phyloP scores from a whole-genome alignment of 202 grass and related monocot species.

The Musa balbisiana region DNA sequence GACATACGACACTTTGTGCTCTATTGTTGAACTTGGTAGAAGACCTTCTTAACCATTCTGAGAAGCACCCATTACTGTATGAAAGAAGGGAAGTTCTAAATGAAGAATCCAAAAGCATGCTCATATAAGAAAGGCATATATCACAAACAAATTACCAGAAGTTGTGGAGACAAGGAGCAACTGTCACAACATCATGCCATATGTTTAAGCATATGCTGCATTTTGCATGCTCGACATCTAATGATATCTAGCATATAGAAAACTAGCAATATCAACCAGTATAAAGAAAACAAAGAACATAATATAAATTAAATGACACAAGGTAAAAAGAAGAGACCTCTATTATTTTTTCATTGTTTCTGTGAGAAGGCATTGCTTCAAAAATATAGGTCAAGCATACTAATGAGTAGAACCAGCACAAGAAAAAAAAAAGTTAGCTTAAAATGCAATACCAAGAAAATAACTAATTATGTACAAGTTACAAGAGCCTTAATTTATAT shows the following conservation, averaged over 20 bases:
- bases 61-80: constrained; percentile 95
- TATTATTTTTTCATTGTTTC: constrained; percentile 41
- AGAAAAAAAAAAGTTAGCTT: background rate
- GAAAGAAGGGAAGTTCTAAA: constrained; percentile 6
- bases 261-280: background rate
- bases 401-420: constrained; percentile 33
- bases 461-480: background rate
- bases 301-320: background rate
- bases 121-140: constrained; percentile 14
- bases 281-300: background rate
- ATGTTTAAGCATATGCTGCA: constrained; percentile 97
- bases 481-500: too few species aligned
- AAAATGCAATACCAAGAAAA: background rate
- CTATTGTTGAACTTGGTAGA: constrained; percentile 46
- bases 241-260: constrained; percentile 43
- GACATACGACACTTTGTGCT: constrained; percentile 52
- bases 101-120: constrained; percentile 13
- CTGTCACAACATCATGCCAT: constrained; percentile 99
- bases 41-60: constrained; percentile 92
- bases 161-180: constrained; percentile 92
- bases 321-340: constrained; percentile 34
- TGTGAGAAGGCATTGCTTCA: constrained; percentile 44
- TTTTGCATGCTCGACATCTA: constrained; percentile 92
- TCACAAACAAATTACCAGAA: constrained; percentile 65
- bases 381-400: constrained; percentile 65